Evolutionary conservation across 345 rosid species (phyloP), one percentile per base, ranked within the genome.

Genomic region (Trapa bicornis): DNA sequence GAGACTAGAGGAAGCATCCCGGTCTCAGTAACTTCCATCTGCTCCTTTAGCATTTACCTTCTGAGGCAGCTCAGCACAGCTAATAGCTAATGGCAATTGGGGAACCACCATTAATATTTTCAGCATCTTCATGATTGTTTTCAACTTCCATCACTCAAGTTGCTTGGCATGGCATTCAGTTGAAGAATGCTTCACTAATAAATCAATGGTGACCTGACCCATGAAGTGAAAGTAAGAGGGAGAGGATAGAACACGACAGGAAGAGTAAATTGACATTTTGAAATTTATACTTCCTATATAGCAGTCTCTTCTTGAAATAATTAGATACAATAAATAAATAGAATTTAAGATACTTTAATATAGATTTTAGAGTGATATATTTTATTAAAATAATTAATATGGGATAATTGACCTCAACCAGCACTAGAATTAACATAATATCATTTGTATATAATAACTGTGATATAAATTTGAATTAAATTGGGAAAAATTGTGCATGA

Each of bases 41-140:
- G 71, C 80, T 36, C 71, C 80, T 70, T 71, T 77, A 39, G 74
- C 68, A 63, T 60, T 75, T 78, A 74, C 81, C 58, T 50, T 67
- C 61, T 70, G 77, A 56, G 86, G 78, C 71, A 66, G 79, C 75
- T 79, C 78, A 0, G 85, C 60, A 67, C 75, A 71, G 64, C 75
- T 73, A 41, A 75, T 75, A 16, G 75, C 73, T 38, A 75, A 61
- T 38, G 85, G 29, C 0, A 22, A 22, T 22, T 22, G 80, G 54
- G 29, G 83, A 79, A 64, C 83, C 78, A 68, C 74, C 69, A 57
- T 71, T 67, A 74, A 76, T 77, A 71, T 81, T 75, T 47, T 75
- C 89, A 67, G 73, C 69, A 71, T 80, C 76, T 47, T 73, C 73
- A 68, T 65, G 36, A 66, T 71, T 45, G 32, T 61, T 74, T 76